phyloP scores from a whole-genome alignment of 1,139 yeast species.

The Sugiyamaella grinbergsii region DNA sequence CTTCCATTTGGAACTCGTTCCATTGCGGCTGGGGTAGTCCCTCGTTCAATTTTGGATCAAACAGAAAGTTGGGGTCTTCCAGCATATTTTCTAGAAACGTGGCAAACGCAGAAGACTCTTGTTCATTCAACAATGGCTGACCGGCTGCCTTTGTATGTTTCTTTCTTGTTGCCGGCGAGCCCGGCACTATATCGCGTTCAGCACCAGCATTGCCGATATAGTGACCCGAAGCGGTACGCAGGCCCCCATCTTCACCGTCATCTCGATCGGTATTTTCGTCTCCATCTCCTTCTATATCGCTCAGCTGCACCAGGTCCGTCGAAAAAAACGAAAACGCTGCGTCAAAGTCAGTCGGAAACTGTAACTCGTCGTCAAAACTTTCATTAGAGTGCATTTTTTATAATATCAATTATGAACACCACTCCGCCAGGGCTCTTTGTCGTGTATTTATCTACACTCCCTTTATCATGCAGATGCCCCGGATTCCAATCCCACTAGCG shows the following conservation, averaged over 20 bases:
- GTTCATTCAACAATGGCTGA: conserved; percentile 40
- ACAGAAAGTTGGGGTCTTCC: conserved; percentile 42
- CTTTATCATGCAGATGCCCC: background rate
- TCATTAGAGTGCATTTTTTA: conserved; percentile 12
- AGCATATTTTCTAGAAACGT: conserved; percentile 44
- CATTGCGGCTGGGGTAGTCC: conserved; percentile 28
- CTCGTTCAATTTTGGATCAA: conserved; percentile 40
- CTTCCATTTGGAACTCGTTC: conserved; percentile 16
- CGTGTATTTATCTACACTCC: background rate
- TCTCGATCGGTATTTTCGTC: too few relatives aligned
- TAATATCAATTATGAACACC: background rate
- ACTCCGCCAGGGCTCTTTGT: conserved; percentile 1
- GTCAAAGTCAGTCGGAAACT: conserved; percentile 27
- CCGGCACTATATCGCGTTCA: background rate
- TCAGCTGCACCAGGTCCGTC: conserved; percentile 8
- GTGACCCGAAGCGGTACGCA: background rate
- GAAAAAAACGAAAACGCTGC: conserved; percentile 31
- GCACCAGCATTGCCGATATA: background rate
- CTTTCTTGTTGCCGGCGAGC: background rate
- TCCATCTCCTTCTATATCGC: background rate
- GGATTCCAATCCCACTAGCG: background rate
- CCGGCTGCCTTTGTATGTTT: background rate
- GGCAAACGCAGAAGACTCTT: conserved; percentile 43
- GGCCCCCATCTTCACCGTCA: conserved; percentile 2
- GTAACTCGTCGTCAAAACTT: conserved; percentile 17